Base-by-base conservation (phyloP, 169 alveolate species). In the Cystoisospora suis region DNA sequence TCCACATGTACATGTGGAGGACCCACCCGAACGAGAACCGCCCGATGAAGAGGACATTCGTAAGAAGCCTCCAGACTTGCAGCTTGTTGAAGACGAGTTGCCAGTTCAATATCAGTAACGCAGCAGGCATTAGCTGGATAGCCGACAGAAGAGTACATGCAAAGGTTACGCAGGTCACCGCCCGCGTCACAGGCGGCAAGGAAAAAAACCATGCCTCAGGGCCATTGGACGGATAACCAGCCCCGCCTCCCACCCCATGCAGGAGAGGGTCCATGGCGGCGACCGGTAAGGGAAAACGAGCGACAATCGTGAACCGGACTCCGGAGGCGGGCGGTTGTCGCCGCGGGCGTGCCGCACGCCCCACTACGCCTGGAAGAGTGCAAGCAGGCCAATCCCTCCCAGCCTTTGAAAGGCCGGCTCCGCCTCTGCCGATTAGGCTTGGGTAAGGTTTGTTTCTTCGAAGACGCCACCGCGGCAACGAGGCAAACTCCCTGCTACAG, bases 1-100 rank as follows among this genome's bases (percentile, higher is more conserved):
- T 53, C 89, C 89, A 89, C 47, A 89, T n/a, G 46, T 89, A 89
- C 89, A 89, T 80, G 42, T 89, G 93, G 44, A 89, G 58, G 0
- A 89, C 59, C 89, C 89, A 89, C 2, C 89, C 89, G 32, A 79
- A 42, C 27, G 93, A 89, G 59, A 89, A 89, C 29, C 44, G 20
- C 32, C 89, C 90, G 5, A 89, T 32, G 65, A 38, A 89, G 9
- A 89, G 81, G 17, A 77, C 56, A 7, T 56, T 58, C 32, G 93
- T 56, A 9, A 89, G 53, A 15, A 89, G 83, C 75, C 93, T 53
- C 93, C 93, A 89, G 34, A 89, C 46, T 58, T 89, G 93, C 4
- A 89, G 86, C 81, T 59, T 38, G 12, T 75, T 49, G 20, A 75
- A 29, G 20, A 53, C 89, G 61, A 75, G 23, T n/a, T n/a, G 23